A percentile compares a stretch with the other conserved stretches of the same genome.
Conservation (phyloP, 257 asterid genomes). For the Solanum peruvianum region DNA sequence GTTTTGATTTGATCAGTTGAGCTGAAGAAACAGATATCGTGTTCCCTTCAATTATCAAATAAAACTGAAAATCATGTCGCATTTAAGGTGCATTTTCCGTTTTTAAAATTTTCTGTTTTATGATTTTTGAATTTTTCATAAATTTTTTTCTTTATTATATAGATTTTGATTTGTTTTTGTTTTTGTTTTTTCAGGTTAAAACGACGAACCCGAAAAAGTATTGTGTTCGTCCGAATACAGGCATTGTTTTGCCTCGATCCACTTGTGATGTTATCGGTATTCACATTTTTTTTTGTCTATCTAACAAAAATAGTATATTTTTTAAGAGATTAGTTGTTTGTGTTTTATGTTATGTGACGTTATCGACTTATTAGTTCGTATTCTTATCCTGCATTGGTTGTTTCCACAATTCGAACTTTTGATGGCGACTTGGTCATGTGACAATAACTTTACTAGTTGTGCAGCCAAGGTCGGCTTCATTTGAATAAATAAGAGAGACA, state of each 20-base stretch:
- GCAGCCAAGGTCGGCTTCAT: too few species aligned
- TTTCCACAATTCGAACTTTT: too few species aligned
- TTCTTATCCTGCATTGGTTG: too few species aligned
- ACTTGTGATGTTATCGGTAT: slow-evolving; percentile 37
- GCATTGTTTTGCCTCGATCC: slow-evolving; percentile 35
- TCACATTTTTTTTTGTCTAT: neutral
- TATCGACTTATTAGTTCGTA: neutral
- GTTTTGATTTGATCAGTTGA: slow-evolving; percentile 30
- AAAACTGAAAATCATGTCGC: slow-evolving; percentile 64
- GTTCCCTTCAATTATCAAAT: slow-evolving; percentile 59
- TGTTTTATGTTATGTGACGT: too few species aligned
- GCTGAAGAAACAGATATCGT: slow-evolving; percentile 73
- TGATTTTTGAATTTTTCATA: neutral
- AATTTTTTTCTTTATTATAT: too few species aligned
- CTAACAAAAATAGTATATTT: too few species aligned
- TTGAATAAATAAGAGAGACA: too few species aligned
- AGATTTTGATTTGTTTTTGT: too few species aligned
- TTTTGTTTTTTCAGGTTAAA: slow-evolving; percentile 16
- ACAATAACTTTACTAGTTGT: too few species aligned
- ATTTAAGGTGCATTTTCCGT: slow-evolving; percentile 34
- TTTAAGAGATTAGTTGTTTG: too few species aligned
- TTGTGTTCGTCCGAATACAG: slow-evolving; percentile 54
- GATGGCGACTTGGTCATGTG: too few species aligned
- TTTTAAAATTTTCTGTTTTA: neutral
- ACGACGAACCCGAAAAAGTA: slow-evolving; percentile 80